phyloP scores from a whole-genome alignment of 192 early-diverging fungal species.

The Neocallimastix lanati region DNA sequence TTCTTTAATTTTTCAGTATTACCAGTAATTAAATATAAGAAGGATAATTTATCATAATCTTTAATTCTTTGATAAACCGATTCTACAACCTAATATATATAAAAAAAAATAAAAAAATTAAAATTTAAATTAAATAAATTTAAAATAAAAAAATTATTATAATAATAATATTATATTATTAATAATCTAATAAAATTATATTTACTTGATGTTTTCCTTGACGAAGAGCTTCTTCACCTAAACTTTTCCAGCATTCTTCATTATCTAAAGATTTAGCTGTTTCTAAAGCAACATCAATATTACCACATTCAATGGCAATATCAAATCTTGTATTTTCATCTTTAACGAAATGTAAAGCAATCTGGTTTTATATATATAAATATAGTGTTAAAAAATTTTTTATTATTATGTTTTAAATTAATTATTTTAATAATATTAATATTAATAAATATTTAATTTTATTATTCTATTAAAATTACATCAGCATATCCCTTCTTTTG shows the following conservation, averaged over 20 bases:
- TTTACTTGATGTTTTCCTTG: slow-evolving; percentile 71
- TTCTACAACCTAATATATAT: slow-evolving; percentile 52
- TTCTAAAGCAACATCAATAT: slow-evolving; percentile 87
- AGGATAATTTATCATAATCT: slow-evolving; percentile 83
- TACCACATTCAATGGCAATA: slow-evolving; percentile 88
- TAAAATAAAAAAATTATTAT: too few relatives aligned
- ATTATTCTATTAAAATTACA: slow-evolving; percentile 8
- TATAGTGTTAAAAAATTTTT: neutral
- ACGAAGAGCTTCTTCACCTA: slow-evolving; percentile 70
- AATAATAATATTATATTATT: too few relatives aligned
- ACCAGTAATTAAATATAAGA: slow-evolving; percentile 86
- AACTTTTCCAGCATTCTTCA: slow-evolving; percentile 75
- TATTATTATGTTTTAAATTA: neutral
- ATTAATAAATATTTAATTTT: too few relatives aligned
- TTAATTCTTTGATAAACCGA: slow-evolving; percentile 77
- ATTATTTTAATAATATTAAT: too few relatives aligned
- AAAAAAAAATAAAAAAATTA: neutral
- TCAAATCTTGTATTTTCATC: slow-evolving; percentile 92
- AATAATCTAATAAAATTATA: neutral
- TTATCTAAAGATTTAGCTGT: slow-evolving; percentile 80
- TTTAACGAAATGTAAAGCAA: slow-evolving; percentile 96
- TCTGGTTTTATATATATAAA: too few relatives aligned
- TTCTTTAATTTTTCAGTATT: slow-evolving; percentile 77
- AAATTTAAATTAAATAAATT: neutral
- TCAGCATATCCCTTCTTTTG: slow-evolving; percentile 99